phyloP scores from a whole-genome alignment of 441 rosid species.

The Syzygium syzygioides region DNA sequence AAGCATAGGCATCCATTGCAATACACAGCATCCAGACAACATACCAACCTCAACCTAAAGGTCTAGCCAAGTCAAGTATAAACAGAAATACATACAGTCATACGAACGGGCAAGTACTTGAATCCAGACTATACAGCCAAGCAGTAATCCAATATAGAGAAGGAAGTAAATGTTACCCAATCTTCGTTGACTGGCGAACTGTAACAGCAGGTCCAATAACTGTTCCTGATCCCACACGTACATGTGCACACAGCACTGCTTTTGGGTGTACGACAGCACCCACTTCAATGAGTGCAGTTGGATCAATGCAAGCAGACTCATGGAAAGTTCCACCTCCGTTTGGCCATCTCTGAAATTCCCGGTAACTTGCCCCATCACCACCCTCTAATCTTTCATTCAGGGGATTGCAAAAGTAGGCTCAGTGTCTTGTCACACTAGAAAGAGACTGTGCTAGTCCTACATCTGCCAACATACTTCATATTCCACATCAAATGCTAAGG shows the following conservation, averaged over 20 bases:
- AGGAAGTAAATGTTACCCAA: slow-evolving; percentile 31
- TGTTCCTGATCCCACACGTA: slow-evolving; percentile 53
- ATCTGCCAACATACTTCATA: neutral
- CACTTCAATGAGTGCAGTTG: slow-evolving; percentile 35
- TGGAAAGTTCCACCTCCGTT: slow-evolving; percentile 63
- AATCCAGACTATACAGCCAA: neutral
- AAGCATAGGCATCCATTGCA: neutral
- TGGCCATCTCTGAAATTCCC: slow-evolving; percentile 33
- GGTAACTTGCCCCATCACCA: neutral
- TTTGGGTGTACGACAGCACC: slow-evolving; percentile 52
- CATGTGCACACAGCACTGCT: slow-evolving; percentile 39
- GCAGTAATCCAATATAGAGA: neutral
- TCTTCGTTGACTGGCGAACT: slow-evolving; percentile 40
- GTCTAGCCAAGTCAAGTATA: neutral
- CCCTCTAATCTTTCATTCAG: slow-evolving; percentile 13
- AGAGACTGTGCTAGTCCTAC: neutral
- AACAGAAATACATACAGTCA: neutral
- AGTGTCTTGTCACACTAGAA: neutral
- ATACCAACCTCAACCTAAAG: neutral
- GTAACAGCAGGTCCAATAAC: slow-evolving; percentile 54
- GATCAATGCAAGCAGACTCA: slow-evolving; percentile 40
- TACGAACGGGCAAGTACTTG: neutral
- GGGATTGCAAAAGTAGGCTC: neutral
- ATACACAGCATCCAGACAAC: neutral
- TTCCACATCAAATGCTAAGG: neutral